These are phyloP conservation scores for Aquilaria malaccensis DNA, from an alignment of 345 rosid genomes.

Conservation along the genomic window DNA sequence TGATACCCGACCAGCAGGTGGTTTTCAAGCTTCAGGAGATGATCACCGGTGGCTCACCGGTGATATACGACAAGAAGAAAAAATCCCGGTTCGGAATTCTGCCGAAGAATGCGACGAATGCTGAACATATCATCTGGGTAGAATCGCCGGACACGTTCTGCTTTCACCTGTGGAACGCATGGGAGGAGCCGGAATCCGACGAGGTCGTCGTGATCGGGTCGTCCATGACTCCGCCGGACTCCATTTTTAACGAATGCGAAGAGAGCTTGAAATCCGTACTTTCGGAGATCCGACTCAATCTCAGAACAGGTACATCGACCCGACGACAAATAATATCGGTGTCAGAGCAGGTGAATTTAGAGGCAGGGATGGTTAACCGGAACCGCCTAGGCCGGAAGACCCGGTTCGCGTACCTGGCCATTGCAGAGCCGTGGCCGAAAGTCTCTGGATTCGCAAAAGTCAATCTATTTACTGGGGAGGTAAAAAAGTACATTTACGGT, in stretches of 20 bases:
- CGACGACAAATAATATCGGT: conserved; percentile 54
- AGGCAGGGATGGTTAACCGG: conserved; percentile 96
- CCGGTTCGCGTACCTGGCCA: conserved; percentile 68
- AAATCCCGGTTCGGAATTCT: conserved; percentile 71
- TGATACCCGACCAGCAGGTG: conserved; percentile 90
- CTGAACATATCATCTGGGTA: conserved; percentile 64
- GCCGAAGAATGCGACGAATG: conserved; percentile 39
- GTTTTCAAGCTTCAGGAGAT: conserved; percentile 83
- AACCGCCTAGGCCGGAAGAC: conserved; percentile 70
- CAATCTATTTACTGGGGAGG: conserved; percentile 66
- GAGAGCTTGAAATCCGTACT: conserved; percentile 69
- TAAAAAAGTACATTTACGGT: conserved; percentile 56
- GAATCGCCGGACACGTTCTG: conserved; percentile 82
- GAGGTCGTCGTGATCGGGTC: conserved; percentile 93
- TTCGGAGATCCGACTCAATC: conserved; percentile 78
- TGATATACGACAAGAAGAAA: conserved; percentile 71
- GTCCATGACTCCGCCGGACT: conserved; percentile 98
- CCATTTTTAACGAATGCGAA: conserved; percentile 87
- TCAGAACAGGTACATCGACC: conserved; percentile 72
- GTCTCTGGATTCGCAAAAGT: conserved; percentile 90
- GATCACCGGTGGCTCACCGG: conserved; percentile 87
- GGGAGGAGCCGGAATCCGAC: conserved; percentile 81
- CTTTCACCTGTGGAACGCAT: conserved; percentile 94
- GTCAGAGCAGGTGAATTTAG: conserved; percentile 64
- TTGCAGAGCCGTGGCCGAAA: conserved; percentile 97